phyloP scores from a whole-genome alignment of 1,284 basidiomycete species.

The Phellopilus nigrolimitatus region DNA sequence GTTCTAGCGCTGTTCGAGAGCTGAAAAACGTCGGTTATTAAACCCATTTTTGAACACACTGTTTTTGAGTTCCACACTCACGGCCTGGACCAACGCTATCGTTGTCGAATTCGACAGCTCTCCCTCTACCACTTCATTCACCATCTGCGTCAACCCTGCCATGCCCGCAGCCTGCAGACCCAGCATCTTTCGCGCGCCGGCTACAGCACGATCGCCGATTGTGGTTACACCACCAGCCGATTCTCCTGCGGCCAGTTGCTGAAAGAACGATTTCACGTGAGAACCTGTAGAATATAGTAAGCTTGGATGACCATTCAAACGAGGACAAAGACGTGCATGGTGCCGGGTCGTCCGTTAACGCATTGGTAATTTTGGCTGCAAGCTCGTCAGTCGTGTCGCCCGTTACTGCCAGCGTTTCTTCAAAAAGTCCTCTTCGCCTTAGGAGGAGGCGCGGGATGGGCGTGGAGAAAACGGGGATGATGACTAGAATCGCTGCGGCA shows the following conservation, averaged over 20 bases:
- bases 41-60: neutral
- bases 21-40: neutral
- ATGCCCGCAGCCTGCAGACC: constrained; percentile 19
- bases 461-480: constrained; percentile 19
- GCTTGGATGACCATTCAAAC: neutral
- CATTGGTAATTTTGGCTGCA: constrained; percentile 17
- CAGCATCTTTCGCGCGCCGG: constrained; percentile 24
- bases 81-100: constrained; percentile 18
- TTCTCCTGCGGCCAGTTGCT: constrained; percentile 17
- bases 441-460: constrained; percentile 19
- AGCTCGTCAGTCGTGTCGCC: constrained; percentile 14
- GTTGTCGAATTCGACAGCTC: constrained; percentile 18
- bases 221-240: constrained; percentile 21
- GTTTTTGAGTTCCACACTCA: neutral
- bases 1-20: constrained; percentile 19
- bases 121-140: constrained; percentile 20
- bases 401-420: constrained; percentile 17
- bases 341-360: constrained; percentile 17
- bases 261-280: constrained; percentile 18
- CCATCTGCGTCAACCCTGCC: constrained; percentile 21
- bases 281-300: constrained; percentile 3
- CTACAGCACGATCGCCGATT: constrained; percentile 23
- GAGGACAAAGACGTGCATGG: constrained; percentile 12
- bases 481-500: constrained; percentile 18
- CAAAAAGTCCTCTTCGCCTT: constrained; percentile 16